phyloP scores from a whole-genome alignment of 2,329 filamentous ascomycete genomes.

The Trichoderma sp. region DNA sequence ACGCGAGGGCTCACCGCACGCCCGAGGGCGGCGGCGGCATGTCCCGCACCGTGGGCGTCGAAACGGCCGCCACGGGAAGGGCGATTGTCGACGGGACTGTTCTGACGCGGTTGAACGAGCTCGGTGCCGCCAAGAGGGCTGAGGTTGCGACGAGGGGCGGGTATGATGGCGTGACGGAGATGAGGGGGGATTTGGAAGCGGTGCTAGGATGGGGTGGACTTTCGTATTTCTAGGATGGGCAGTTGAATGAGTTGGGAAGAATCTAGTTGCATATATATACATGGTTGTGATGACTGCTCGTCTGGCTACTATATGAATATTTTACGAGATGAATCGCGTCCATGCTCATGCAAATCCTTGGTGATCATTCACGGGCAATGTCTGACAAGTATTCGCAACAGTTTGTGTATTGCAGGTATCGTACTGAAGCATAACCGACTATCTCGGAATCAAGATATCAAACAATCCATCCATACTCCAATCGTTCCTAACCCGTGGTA shows the following conservation, averaged over 20 bases:
- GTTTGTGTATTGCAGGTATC: too few relatives aligned
- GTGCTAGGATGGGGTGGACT: conserved; percentile 66
- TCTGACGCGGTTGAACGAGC: conserved; percentile 72
- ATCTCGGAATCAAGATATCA: too few relatives aligned
- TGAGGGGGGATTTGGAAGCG: conserved; percentile 69
- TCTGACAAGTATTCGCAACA: too few relatives aligned
- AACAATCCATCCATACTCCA: too few relatives aligned
- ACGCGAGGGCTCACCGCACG: conserved; percentile 76
- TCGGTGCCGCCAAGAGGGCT: conserved; percentile 68
- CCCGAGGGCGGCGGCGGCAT: conserved; percentile 52
- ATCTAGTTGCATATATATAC: background rate
- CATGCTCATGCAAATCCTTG: too few relatives aligned
- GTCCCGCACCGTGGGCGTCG: conserved; percentile 53
- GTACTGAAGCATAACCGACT: too few relatives aligned
- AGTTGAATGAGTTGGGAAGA: background rate
- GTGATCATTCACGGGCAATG: too few relatives aligned
- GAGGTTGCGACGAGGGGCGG: conserved; percentile 78
- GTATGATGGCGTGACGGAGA: conserved; percentile 62
- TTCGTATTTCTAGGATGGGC: conserved; percentile 50
- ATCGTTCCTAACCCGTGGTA: too few relatives aligned
- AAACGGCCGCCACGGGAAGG: conserved; percentile 58
- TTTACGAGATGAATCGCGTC: too few relatives aligned
- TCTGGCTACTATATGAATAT: too few relatives aligned
- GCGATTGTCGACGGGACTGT: conserved; percentile 79
- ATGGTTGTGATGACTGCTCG: background rate